These are phyloP conservation scores for Stenogyne calaminthoides DNA, from an alignment of 305 asterid genomes.

Conservation along the genomic window DNA sequence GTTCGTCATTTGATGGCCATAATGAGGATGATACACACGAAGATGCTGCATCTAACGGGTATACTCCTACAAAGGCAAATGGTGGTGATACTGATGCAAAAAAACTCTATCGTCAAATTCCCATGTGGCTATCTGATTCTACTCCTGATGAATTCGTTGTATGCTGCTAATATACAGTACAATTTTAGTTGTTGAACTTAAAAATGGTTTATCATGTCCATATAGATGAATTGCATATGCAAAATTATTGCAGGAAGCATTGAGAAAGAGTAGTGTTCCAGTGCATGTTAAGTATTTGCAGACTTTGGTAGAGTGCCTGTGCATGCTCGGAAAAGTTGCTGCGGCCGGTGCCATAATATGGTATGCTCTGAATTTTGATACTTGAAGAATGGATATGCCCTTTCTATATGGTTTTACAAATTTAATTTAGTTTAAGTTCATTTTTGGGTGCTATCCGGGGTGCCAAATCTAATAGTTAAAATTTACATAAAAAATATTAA, in stretches of 20 bases:
- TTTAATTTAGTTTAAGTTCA: slow-evolving; percentile 20
- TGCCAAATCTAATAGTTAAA: not conserved
- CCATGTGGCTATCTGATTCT: slow-evolving; percentile 90
- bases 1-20: slow-evolving; percentile 77
- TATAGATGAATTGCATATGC: slow-evolving; percentile 33
- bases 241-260: slow-evolving; percentile 75
- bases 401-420: slow-evolving; percentile 22
- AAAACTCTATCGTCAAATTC: slow-evolving; percentile 63
- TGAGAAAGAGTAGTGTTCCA: slow-evolving; percentile 87
- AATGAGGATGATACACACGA: slow-evolving; percentile 75
- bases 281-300: slow-evolving; percentile 92
- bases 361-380: slow-evolving; percentile 51
- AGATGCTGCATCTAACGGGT: slow-evolving; percentile 61
- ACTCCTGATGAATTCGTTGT: slow-evolving; percentile 98
- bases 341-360: slow-evolving; percentile 99
- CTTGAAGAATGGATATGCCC: slow-evolving; percentile 17
- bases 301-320: slow-evolving; percentile 95
- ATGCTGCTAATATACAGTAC: slow-evolving; percentile 48
- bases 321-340: slow-evolving; percentile 98
- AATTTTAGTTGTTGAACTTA: slow-evolving; percentile 33
- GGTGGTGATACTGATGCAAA: slow-evolving; percentile 65
- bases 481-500: not conserved
- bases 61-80: slow-evolving; percentile 55
- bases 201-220: slow-evolving; percentile 31
- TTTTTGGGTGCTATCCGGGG: slow-evolving; percentile 19